Evolutionary conservation across 83 land plant species (phyloP).

Genomic region (Picea abies): DNA sequence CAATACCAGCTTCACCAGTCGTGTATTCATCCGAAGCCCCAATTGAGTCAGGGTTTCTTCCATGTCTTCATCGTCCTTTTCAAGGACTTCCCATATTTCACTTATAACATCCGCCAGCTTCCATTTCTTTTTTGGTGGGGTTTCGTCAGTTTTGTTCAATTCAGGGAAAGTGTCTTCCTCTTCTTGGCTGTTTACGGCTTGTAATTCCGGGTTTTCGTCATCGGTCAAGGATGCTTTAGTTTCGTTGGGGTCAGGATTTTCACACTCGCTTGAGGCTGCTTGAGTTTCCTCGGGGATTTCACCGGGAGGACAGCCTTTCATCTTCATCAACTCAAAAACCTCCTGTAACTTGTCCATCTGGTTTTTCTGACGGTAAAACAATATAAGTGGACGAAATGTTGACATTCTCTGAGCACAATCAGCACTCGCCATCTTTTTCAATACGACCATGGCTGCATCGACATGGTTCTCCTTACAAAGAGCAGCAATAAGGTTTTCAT

Average conservation of each 20-base stretch:
- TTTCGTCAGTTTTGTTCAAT: not conserved
- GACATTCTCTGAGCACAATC: not conserved
- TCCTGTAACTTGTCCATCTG: not conserved
- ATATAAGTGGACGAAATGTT: not conserved
- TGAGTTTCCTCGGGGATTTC: too few relatives aligned
- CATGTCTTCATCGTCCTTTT: too few relatives aligned
- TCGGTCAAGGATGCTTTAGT: too few relatives aligned
- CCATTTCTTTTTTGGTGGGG: not conserved
- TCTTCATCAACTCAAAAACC: conserved; percentile 1
- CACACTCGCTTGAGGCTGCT: too few relatives aligned
- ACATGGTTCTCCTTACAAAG: not conserved
- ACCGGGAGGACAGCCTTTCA: not conserved
- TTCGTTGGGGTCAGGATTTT: too few relatives aligned
- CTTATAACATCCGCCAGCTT: not conserved
- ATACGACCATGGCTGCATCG: not conserved
- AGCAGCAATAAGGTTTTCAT: not conserved
- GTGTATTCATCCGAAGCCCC: too few relatives aligned
- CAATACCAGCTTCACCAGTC: too few relatives aligned
- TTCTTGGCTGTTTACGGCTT: too few relatives aligned
- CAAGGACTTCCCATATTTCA: too few relatives aligned
- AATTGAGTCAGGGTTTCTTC: too few relatives aligned
- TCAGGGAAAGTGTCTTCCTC: not conserved
- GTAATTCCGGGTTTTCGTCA: not conserved
- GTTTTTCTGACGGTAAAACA: not conserved
- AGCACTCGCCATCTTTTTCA: not conserved